phyloP scores from a whole-genome alignment of 2,329 filamentous ascomycete species.

The Ilyonectria mors-panacis region DNA sequence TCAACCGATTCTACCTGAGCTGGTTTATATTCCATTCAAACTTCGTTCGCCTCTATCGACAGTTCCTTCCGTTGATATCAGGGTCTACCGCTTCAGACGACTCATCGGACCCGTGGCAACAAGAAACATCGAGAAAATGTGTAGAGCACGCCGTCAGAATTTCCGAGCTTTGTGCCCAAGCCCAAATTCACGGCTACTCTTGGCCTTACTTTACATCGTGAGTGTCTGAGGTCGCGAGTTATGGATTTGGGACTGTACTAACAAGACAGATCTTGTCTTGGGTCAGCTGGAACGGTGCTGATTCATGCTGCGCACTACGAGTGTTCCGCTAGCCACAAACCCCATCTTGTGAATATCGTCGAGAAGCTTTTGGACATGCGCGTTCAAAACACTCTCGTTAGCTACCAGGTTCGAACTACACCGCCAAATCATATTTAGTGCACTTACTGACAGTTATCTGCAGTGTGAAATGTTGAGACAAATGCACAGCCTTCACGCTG shows the following conservation, averaged over 20 bases:
- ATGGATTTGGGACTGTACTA: neutral
- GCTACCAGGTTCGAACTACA: slow-evolving; percentile 19
- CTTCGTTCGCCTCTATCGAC: slow-evolving; percentile 30
- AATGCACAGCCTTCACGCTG: slow-evolving; percentile 27
- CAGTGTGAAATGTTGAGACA: slow-evolving; percentile 31
- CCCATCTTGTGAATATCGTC: slow-evolving; percentile 15
- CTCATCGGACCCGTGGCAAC: slow-evolving; percentile 30
- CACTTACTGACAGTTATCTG: neutral
- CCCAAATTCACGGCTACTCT: slow-evolving; percentile 26
- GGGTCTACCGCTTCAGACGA: slow-evolving; percentile 10
- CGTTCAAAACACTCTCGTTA: slow-evolving; percentile 10
- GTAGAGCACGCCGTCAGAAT: slow-evolving; percentile 22
- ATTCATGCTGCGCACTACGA: slow-evolving; percentile 32
- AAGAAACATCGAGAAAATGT: slow-evolving; percentile 31
- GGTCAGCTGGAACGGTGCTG: slow-evolving; percentile 29
- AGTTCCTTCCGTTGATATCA: slow-evolving; percentile 32
- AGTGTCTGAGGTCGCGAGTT: neutral
- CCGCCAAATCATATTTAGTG: neutral
- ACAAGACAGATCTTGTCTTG: slow-evolving; percentile 27
- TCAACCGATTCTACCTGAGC: slow-evolving; percentile 29
- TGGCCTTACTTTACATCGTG: slow-evolving; percentile 35
- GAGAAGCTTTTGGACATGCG: slow-evolving; percentile 25
- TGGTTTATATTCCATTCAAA: slow-evolving; percentile 33
- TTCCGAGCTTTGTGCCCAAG: slow-evolving; percentile 19
- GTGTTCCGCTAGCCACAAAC: neutral